A percentile compares a stretch with the other conserved stretches of the same genome.
These are phyloP conservation scores for Metschnikowia borealis DNA, from an alignment of 805 yeast species.

Conservation along the genomic window DNA sequence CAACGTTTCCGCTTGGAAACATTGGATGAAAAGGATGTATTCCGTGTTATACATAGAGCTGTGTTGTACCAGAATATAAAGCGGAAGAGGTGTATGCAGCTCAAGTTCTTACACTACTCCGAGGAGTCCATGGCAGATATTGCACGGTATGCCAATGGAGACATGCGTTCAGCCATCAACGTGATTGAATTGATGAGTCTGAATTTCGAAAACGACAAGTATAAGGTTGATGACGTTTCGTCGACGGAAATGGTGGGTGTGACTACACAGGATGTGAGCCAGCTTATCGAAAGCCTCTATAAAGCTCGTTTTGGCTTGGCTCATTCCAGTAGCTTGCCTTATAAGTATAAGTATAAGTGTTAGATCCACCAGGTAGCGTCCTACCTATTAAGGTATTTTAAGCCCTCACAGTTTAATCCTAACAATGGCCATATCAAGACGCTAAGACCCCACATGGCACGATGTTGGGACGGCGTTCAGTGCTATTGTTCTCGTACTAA, in stretches of 20 bases:
- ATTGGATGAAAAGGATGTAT: slow-evolving; percentile 47
- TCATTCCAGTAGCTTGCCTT: background rate
- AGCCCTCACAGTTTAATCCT: too few relatives aligned
- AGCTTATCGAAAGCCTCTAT: background rate
- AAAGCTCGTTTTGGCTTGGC: background rate
- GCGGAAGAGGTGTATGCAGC: slow-evolving; percentile 13
- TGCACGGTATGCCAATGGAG: slow-evolving; percentile 24
- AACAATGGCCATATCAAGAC: too few relatives aligned
- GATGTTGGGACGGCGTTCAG: too few relatives aligned
- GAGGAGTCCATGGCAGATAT: slow-evolving; percentile 16
- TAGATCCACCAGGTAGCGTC: too few relatives aligned
- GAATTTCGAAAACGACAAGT: background rate
- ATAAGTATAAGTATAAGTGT: too few relatives aligned
- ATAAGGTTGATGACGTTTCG: background rate
- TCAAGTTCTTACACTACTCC: slow-evolving; percentile 16
- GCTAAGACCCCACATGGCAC: too few relatives aligned
- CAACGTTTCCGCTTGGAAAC: slow-evolving; percentile 68
- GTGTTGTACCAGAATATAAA: slow-evolving; percentile 36
- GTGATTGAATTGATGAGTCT: slow-evolving; percentile 28
- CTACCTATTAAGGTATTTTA: too few relatives aligned
- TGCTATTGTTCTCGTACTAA: too few relatives aligned
- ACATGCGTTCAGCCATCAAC: slow-evolving; percentile 32
- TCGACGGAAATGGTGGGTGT: background rate
- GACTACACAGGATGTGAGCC: background rate
- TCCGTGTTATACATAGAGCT: slow-evolving; percentile 54